Base-by-base conservation (phyloP, 495 filamentous ascomycete species). In the Cercophora samala region DNA sequence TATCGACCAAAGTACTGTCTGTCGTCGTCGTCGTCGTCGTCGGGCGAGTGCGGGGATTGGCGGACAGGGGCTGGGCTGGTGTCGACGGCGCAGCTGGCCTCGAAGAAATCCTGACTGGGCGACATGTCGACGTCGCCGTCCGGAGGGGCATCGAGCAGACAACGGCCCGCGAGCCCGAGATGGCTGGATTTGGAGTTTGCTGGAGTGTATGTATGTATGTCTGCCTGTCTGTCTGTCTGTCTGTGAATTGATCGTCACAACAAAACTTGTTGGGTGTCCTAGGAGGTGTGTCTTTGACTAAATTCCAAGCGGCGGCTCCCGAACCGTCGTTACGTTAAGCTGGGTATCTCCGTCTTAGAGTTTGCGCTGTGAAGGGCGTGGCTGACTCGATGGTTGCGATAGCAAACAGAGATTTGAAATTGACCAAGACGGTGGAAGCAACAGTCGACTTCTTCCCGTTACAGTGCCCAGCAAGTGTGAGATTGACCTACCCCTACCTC, bases 81-180 rank as follows among this genome's bases (percentile, higher is more conserved):
- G 1, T 93, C 93, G 75, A 97, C 97, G 78, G 90, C 96, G 18
- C 87, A 85, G 78, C 96, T 82, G 75, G 93, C 81, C 77, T 90
- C 80, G 76, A 97, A 97, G 81, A 93, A 97, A 62, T 89, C 84
- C 83, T 96, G 90, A 4, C 93, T 97, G n/a, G 92, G 90, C 64
- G 53, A 21, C 53, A 56, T 56, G n/a, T 19, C 53, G 53, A 9
- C 53, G 53, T 56, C 53, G 53, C 53, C 53, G 53, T 56, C 53
- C 6, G n/a, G 53, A 56, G 13, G 53, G 11, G 53, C 22, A 56
- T 56, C n/a, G 53, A 56, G 53, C 53, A 56, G 9, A 19, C 53
- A 56, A 23, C 53, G 53, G 53, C 53, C 22, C 53, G 53, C 22
- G 53, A 56, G 53, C 53, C 53, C 53, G 11, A 46, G 37, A 46